phyloP scores from a whole-genome alignment of 2,329 filamentous ascomycete species.

The Xylariaceae sp. region DNA sequence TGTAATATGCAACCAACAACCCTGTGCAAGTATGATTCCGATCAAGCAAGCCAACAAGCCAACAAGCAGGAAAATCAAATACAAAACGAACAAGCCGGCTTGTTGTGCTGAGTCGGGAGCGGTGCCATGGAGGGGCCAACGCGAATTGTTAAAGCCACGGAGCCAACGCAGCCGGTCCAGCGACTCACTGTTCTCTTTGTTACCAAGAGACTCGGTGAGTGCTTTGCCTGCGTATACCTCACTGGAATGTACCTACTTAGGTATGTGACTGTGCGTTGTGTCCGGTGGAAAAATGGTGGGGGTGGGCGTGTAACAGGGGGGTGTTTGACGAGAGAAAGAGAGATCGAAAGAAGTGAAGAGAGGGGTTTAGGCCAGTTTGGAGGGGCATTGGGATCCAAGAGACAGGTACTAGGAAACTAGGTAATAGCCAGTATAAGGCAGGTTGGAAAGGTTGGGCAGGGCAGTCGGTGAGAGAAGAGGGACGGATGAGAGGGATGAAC shows the following conservation, averaged over 20 bases:
- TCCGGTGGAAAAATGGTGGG: constrained; percentile 15
- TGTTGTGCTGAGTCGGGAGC: constrained; percentile 17
- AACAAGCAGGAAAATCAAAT: constrained; percentile 6
- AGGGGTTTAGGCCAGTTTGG: constrained; percentile 8
- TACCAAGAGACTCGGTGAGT: too few species aligned
- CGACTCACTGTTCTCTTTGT: constrained; percentile 10
- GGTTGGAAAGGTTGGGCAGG: not conserved
- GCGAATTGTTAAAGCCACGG: too few species aligned
- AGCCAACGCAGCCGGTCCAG: constrained; percentile 18
- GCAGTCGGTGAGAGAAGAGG: constrained; percentile 5
- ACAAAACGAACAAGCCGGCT: constrained; percentile 7
- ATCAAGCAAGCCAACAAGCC: constrained; percentile 1
- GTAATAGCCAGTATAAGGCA: too few species aligned
- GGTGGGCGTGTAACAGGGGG: constrained; percentile 3
- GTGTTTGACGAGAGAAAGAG: not conserved
- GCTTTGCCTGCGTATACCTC: too few species aligned
- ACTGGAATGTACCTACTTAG: too few species aligned
- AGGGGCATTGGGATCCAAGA: constrained; percentile 11
- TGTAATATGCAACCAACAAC: too few species aligned
- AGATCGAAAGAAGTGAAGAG: not conserved
- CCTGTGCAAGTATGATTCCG: too few species aligned
- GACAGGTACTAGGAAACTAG: too few species aligned
- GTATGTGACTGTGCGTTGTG: too few species aligned
- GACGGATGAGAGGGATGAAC: constrained; percentile 6
- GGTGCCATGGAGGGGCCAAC: constrained; percentile 24